Conservation (phyloP, 2,329 filamentous ascomycete genomes). For the Calonectria hawksworthii region DNA sequence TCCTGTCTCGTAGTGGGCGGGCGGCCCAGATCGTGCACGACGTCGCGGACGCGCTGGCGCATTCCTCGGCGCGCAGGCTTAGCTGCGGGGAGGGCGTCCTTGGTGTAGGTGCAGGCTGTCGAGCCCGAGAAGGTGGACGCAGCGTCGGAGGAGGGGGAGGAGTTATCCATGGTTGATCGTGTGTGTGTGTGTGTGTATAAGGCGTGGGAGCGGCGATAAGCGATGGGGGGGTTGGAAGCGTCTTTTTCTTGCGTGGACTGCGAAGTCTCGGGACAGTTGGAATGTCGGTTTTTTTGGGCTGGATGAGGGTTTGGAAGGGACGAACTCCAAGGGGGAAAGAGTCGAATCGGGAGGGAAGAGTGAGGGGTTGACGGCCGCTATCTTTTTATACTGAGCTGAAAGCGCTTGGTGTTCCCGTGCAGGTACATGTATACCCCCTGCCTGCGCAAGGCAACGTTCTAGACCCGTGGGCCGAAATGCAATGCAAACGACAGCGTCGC, state of each 20-base stretch:
- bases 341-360: background rate
- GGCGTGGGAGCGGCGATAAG: background rate
- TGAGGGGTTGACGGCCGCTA: conserved; percentile 9
- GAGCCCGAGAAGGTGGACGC: conserved; percentile 49
- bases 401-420: conserved; percentile 10
- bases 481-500: background rate
- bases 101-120: conserved; percentile 46
- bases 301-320: background rate
- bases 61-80: conserved; percentile 41
- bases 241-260: background rate
- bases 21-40: conserved; percentile 50
- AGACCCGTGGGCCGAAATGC: background rate
- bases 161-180: conserved; percentile 37
- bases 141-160: conserved; percentile 45
- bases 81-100: conserved; percentile 38
- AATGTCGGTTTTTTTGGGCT: background rate
- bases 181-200: background rate
- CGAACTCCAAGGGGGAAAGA: background rate
- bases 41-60: conserved; percentile 51
- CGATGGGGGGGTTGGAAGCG: background rate
- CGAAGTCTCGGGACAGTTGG: background rate
- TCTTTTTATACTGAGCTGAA: conserved; percentile 12
- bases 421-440: background rate
- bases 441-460: conserved; percentile 2
- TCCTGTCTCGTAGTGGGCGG: conserved; percentile 51